A percentile compares a stretch with the other conserved stretches of the same genome.
phyloP scores from a whole-genome alignment of 768 basidiomycete genomes.

The Pleurotus ostreatus region DNA sequence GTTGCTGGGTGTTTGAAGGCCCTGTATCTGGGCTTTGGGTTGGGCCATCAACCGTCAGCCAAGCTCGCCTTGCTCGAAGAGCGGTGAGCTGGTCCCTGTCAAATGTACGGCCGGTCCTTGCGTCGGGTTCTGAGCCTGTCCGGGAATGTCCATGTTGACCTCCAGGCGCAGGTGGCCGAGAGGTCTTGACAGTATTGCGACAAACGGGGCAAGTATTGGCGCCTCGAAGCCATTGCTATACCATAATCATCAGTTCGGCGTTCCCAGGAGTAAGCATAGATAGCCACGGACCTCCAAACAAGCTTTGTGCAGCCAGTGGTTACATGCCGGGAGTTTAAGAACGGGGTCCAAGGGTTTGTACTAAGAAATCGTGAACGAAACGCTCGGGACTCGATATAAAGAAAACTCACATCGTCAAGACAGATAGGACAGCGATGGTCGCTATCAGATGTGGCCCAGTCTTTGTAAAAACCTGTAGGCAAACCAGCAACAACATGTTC shows the following conservation, averaged over 20 bases:
- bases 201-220: conserved; percentile 82
- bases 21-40: not conserved
- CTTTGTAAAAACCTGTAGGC: conserved; percentile 59
- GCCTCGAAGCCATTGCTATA: conserved; percentile 75
- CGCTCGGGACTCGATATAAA: conserved; percentile 4
- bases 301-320: conserved; percentile 77
- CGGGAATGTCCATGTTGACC: not conserved
- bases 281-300: conserved; percentile 61
- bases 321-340: conserved; percentile 63
- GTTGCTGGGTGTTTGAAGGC: too few species aligned
- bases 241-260: conserved; percentile 4
- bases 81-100: not conserved
- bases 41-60: not conserved
- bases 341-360: conserved; percentile 61
- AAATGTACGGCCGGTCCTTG: not conserved
- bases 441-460: conserved; percentile 62
- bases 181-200: conserved; percentile 48
- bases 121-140: not conserved
- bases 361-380: conserved; percentile 29
- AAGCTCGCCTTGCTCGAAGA: not conserved
- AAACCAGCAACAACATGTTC: conserved; percentile 54
- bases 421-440: conserved; percentile 82
- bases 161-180: not conserved
- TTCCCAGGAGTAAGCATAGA: not conserved
- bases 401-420: conserved; percentile 66